Percentiles rank a stretch among this genome's conserved stretches.
phyloP scores from a whole-genome alignment of 495 filamentous ascomycete species.

The Aspergillus steynii region DNA sequence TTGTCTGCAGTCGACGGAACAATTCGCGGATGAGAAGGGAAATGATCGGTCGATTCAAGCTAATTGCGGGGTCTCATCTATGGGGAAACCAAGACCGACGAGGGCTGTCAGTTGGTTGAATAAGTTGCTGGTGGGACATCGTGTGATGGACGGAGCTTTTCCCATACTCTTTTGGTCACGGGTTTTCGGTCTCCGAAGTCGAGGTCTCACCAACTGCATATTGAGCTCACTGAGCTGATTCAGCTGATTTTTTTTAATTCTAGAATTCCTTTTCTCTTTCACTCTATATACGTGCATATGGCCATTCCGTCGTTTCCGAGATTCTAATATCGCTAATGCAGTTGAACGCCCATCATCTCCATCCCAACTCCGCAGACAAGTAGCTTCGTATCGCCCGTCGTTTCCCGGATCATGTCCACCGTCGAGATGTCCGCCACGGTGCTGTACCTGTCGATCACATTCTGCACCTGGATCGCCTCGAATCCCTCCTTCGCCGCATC shows the following conservation, averaged over 20 bases:
- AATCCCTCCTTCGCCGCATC: conserved; percentile 31
- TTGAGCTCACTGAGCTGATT: not conserved
- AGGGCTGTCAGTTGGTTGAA: not conserved
- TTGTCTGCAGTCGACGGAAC: not conserved
- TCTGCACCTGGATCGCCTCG: conserved; percentile 44
- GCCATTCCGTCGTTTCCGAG: conserved; percentile 19
- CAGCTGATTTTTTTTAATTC: not conserved
- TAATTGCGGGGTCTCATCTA: not conserved
- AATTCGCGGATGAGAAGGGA: not conserved
- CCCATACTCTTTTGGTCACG: not conserved
- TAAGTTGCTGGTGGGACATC: not conserved
- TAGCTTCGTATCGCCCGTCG: conserved; percentile 26
- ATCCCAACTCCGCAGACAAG: conserved; percentile 58
- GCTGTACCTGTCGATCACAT: conserved; percentile 53
- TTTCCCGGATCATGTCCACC: conserved; percentile 36
- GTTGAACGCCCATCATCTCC: conserved; percentile 39
- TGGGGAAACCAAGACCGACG: not conserved
- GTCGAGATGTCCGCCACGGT: conserved; percentile 65
- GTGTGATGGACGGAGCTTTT: not conserved
- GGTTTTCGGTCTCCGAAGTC: not conserved
- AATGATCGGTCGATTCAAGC: not conserved
- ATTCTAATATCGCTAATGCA: conserved; percentile 10
- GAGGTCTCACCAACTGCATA: not conserved
- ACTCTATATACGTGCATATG: not conserved
- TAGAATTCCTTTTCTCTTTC: not conserved